Evolutionary conservation across 345 rosid genomes (phyloP), one percentile per base, ranked within the genome.

Genomic region (Eutrema yunnanense): DNA sequence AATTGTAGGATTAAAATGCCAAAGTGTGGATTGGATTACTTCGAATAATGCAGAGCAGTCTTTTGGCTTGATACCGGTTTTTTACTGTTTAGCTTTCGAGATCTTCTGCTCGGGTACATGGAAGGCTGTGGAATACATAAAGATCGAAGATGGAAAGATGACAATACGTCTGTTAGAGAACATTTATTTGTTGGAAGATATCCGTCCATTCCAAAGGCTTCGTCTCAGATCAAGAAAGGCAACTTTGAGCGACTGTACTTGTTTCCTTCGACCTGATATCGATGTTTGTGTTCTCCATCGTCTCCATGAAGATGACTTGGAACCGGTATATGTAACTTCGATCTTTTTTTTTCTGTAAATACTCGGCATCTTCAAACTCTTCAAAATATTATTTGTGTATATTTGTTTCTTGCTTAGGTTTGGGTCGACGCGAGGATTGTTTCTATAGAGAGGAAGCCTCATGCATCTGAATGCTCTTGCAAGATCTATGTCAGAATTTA

Each of bases 201-300:
- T 73, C n/a, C 83, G 87, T 33, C 86, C 90, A 2, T 74, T 74
- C 76, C 56, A 93, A 27, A 82, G 85, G 63, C 78, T 95, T 56
- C 96, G 98, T 34, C 59, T 92, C 30, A 87, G 82, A 84, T 88
- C 99, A 19, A 88, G 96, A 81, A 80, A 48, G 65, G 89, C 99
- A 27, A 83, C 77, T 27, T 55, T 76, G 64, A 73, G 74, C 16
- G 96, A 95, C 67, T 95, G 99, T 78, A 85, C 83, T 34, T 89
- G 95, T 77, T 84, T 85, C 71, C 72, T 95, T 69, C 84, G 99
- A 72, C 89, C 93, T 34, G 86, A 86, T 19, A 44, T 92, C 73
- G 99, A 95, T 75, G 77, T 95, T 68, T 90, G 96, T 22, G 83
- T 90, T 53, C 85, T 88, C 56, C 76, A 84, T 61, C 49, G 30